Base-by-base conservation (phyloP, 2,329 filamentous ascomycete genomes). In the Diaporthe helianthi region DNA sequence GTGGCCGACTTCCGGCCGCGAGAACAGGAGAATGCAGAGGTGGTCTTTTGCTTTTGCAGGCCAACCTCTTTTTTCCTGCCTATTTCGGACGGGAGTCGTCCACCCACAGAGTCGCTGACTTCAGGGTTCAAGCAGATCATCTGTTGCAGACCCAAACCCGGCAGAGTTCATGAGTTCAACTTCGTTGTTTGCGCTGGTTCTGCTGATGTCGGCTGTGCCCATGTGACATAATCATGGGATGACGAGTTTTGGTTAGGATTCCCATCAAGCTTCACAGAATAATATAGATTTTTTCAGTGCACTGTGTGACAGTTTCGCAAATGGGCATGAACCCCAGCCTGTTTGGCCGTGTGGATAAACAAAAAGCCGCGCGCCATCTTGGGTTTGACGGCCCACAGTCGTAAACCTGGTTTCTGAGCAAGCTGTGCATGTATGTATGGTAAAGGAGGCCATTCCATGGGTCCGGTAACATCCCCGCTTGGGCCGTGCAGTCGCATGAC, bases 401-500 rank as follows among this genome's bases (percentile, higher is more conserved):
- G 24, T 60, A 46, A 31, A 44, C 7, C 24, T 24, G 36, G 36
- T 44, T 60, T 29, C 26, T 60, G 24, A 44, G 36, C 24, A 10
- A 33, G 10, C 33, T 38, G n/a, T n/a, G n/a, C n/a, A 12, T 38
- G 2, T n/a, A 44, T 33, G 29, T 33, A 33, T 38, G 22, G 22
- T 24, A 3, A 9, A 19, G 24, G 22, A 24, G 26, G 44, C 38
- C 55, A 31, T 31, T 38, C n/a, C 17, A n/a, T 44, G 54, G 54
- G 36, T 29, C 54, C 36, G 13, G 24, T 31, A 41, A 60, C 54
- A 60, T 60, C 54, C 54, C 54, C 36, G 54, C 33, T 44, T 60
- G 54, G 38, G 54, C 55, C 46, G 55, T 60, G 55, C 31, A 60
- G 26, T 47, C 41, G 41, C 41, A 61, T 61, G 55, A 47, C 41